phyloP scores from a whole-genome alignment of 2,329 filamentous ascomycete genomes.

The Colletotrichum chrysophilum region DNA sequence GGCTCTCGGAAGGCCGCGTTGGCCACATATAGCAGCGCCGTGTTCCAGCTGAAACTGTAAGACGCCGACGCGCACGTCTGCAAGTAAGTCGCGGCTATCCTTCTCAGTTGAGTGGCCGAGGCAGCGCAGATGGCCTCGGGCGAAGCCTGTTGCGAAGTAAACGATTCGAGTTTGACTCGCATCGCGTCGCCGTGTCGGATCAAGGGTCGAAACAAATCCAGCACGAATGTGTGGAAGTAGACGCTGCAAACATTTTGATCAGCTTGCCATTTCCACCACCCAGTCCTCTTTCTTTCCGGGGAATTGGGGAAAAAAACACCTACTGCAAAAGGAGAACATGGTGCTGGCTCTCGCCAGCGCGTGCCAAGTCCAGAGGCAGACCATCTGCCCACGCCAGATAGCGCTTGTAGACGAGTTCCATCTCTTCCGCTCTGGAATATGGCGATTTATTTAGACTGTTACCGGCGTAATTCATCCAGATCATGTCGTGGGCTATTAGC shows the following conservation, averaged over 20 bases:
- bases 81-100: background rate
- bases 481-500: conserved; percentile 2
- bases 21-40: background rate
- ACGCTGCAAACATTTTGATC: background rate
- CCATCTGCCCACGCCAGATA: background rate
- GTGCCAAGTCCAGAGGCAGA: background rate
- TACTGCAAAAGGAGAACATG: conserved; percentile 3
- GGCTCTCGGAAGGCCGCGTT: background rate
- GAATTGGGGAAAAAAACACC: background rate
- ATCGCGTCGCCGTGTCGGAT: background rate
- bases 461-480: background rate
- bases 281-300: no score
- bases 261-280: background rate
- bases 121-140: background rate
- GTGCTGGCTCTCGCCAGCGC: background rate
- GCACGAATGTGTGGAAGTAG: background rate
- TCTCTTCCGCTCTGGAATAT: background rate
- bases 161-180: background rate
- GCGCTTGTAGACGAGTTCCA: background rate
- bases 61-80: background rate
- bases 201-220: conserved; percentile 4
- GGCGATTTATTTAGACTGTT: background rate
- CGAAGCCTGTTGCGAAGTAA: background rate
- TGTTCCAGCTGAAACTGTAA: background rate
- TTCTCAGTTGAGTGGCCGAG: background rate